Base-by-base conservation (phyloP, 2,329 filamentous ascomycete genomes). In the Neopestalotiopsis clavispora region DNA sequence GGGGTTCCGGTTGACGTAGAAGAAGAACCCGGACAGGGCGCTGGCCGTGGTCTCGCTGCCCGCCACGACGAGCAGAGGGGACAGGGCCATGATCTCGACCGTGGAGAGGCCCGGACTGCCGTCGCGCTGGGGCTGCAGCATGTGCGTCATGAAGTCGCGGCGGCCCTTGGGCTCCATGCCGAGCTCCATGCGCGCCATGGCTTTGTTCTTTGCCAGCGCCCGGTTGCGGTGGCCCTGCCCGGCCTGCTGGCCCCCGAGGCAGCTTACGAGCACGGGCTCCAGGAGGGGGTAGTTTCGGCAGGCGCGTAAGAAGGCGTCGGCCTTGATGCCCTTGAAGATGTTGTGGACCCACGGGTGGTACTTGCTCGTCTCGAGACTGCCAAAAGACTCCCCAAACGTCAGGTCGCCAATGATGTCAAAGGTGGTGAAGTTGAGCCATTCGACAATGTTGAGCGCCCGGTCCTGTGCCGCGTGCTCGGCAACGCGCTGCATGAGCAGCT, bases 401-500 rank as follows among this genome's bases (percentile, higher is more conserved):
- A 67, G 42, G 20, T 67, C 34, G 45, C 63, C 49, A 23, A 66
- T 66, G 14, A 66, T 58, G 28, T 66, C 63, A 28, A 66, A 66
- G 10, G 65, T 59, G n/a, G 57, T 28, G 34, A 67, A 67, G 10
- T 59, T 67, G 13, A 67, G 38, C 65, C 65, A 67, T 28, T 67
- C 17, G 30, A 61, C 65, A n/a, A 67, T 61, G 20, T 67, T 38
- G 13, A 77, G 65, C 9, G 70, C 67, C 28, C 70, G 68, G 9
- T 32, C 40, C 6, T n/a, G 3, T 3, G 7, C 17, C 12, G 59
- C 17, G 12, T 30, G 56, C 40, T 82, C 76, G 45, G 77, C 77
- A 52, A 85, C 72, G 38, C 79, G 79, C 58, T 75, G 59, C 14
- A 75, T 67, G 52, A 74, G 71, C 1, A 69, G 67, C 49, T 75